phyloP scores from a whole-genome alignment of 2,329 filamentous ascomycete genomes.

The Seiridium unicorne region DNA sequence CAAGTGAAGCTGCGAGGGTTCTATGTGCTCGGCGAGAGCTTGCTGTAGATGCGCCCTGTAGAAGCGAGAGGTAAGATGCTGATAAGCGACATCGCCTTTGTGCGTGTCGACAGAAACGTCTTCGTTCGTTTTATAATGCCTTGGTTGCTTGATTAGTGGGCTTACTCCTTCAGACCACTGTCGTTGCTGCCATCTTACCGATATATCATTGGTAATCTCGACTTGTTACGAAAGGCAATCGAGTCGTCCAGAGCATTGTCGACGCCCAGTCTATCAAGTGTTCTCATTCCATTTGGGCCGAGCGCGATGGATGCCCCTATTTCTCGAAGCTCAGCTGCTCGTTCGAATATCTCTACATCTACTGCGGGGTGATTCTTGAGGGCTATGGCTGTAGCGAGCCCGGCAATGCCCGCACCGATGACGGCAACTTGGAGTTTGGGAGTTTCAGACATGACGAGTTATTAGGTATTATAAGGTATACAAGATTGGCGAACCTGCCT shows the following conservation, averaged over 20 bases:
- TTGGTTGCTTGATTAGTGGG: slow-evolving; percentile 11
- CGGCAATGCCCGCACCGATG: slow-evolving; percentile 49
- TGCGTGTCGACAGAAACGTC: slow-evolving; percentile 42
- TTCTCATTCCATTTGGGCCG: slow-evolving; percentile 52
- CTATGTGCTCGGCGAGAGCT: slow-evolving; percentile 43
- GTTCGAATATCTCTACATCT: slow-evolving; percentile 48
- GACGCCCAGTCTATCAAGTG: slow-evolving; percentile 48
- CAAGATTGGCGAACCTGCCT: neutral
- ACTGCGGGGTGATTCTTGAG: slow-evolving; percentile 38
- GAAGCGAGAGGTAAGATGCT: slow-evolving; percentile 42
- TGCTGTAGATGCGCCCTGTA: slow-evolving; percentile 48
- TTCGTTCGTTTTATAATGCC: slow-evolving; percentile 42
- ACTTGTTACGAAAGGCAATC: slow-evolving; percentile 38
- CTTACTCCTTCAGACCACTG: neutral
- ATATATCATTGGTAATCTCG: slow-evolving; percentile 43
- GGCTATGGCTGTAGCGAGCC: slow-evolving; percentile 45
- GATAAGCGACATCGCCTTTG: slow-evolving; percentile 31
- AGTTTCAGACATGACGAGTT: slow-evolving; percentile 9
- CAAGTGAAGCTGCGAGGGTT: slow-evolving; percentile 38
- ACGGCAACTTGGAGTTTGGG: slow-evolving; percentile 40
- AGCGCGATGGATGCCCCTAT: slow-evolving; percentile 48
- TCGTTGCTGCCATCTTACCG: slow-evolving; percentile 24
- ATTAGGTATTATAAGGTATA: neutral
- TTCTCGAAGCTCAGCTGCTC: slow-evolving; percentile 42
- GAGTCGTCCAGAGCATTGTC: slow-evolving; percentile 40